A percentile compares a stretch with the other conserved stretches of the same genome.
Evolutionary conservation across 345 rosid genomes (phyloP).

Genomic region (Gossypium anomalum): DNA sequence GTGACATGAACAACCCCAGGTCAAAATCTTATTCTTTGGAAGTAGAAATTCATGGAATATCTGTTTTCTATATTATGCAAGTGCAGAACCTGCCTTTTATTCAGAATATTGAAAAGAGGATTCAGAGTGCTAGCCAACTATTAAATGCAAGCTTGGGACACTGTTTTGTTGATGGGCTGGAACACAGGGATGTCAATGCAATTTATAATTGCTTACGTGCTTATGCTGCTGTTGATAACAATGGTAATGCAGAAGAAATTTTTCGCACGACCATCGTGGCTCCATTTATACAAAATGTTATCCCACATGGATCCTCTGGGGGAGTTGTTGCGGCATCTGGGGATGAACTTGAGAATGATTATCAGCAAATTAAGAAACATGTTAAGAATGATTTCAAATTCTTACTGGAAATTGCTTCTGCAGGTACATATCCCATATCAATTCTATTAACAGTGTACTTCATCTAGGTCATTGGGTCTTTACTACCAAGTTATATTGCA

Average conservation of each 20-base stretch:
- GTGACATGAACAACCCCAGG: constrained; percentile 8
- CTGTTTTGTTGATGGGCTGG: constrained; percentile 91
- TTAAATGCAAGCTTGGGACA: constrained; percentile 94
- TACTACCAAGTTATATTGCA: neutral
- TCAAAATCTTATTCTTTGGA: neutral
- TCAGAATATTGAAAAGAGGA: constrained; percentile 95
- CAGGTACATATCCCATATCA: constrained; percentile 42
- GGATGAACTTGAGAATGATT: constrained; percentile 80
- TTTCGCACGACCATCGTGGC: constrained; percentile 74
- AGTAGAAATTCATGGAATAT: constrained; percentile 26
- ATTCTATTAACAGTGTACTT: neutral
- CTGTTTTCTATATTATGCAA: constrained; percentile 59
- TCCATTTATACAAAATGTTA: constrained; percentile 62
- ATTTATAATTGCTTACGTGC: constrained; percentile 96
- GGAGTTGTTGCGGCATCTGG: constrained; percentile 41
- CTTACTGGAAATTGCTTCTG: constrained; percentile 75
- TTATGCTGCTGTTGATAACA: constrained; percentile 89
- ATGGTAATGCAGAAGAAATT: constrained; percentile 71
- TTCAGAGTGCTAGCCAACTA: constrained; percentile 73
- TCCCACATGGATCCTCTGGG: constrained; percentile 46
- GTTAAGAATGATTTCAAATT: constrained; percentile 72
- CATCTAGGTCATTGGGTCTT: neutral
- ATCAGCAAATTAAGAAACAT: constrained; percentile 60
- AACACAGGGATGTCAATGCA: constrained; percentile 75
- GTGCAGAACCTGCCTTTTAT: constrained; percentile 99